Conservation (phyloP, 768 basidiomycete genomes). For the Rubroboletus pulcherrimus region DNA sequence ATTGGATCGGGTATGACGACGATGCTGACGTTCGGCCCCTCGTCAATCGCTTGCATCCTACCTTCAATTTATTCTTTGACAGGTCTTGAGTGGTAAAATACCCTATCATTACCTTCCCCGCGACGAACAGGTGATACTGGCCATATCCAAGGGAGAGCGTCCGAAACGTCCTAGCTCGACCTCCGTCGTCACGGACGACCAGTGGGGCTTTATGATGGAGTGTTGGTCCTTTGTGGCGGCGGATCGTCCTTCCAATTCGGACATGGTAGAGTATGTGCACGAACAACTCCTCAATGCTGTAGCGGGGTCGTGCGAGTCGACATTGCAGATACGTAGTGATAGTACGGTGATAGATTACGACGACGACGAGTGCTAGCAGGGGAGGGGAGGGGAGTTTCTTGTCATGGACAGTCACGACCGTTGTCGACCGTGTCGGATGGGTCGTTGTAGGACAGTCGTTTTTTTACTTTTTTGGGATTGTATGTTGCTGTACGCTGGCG, state of each 20-base stretch:
- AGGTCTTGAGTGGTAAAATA: slow-evolving; percentile 22
- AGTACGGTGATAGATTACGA: neutral
- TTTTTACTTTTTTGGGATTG: neutral
- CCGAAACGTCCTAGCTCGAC: slow-evolving; percentile 13
- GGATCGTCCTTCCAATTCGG: slow-evolving; percentile 31
- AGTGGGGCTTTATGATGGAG: slow-evolving; percentile 22
- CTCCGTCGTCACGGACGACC: slow-evolving; percentile 12
- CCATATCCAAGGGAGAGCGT: slow-evolving; percentile 7
- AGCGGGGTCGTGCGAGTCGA: neutral
- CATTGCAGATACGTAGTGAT: neutral
- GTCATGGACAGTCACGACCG: neutral
- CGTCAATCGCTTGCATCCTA: neutral
- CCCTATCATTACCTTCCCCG: slow-evolving; percentile 22
- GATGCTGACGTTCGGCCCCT: neutral
- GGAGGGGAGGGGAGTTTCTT: neutral
- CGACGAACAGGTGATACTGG: slow-evolving; percentile 19
- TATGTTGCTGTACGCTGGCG: neutral
- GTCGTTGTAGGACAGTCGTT: neutral
- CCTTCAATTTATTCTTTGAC: neutral
- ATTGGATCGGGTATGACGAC: neutral
- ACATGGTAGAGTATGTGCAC: slow-evolving; percentile 24
- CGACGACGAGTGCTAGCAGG: neutral
- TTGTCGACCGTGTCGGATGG: neutral
- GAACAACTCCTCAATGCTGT: slow-evolving; percentile 12
- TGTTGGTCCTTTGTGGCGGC: slow-evolving; percentile 28